Evolutionary conservation across 139 green algal species (phyloP), one percentile per base, ranked within the genome.

Genomic region (Auxenochlorella pyrenoidosa): DNA sequence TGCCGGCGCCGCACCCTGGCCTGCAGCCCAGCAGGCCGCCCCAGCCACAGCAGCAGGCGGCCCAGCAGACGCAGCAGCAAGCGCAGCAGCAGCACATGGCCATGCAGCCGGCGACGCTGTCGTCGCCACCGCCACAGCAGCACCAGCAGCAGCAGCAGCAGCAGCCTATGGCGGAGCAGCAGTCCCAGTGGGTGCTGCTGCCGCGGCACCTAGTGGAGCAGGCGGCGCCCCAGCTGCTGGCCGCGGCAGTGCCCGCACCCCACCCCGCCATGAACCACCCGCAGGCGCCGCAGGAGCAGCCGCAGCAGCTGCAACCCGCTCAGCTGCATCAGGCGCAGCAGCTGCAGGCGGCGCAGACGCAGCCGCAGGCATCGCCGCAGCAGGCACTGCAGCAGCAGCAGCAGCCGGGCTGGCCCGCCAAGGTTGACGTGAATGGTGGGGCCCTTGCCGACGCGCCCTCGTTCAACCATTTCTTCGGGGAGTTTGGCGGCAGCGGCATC

Each of bases 401-500:
- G 66, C 66, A 73, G 66, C 5, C 38, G 19, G 38, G 26, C 63
- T 79, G 73, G 73, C 73, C 41, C 22, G 24, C 12, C 40, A 79
- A 79, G 24, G 40, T 26, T 2, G 68, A 75, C 15, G 68, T 38
- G 34, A 26, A 51, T 4, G 40, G 40, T 5, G 32, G 28, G 10
- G 38, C 22, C 40, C 30, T 81, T n/a, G 30, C 71, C 1, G 63
- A 85, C n/a, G 60, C 43, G 18, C 79, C 51, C 21, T n/a, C 80
- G 22, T 76, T 77, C 40, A 85, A 71, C 63, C 40, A 77, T 28
- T 60, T 34, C 28, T 71, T 65, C 16, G 79, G 63, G 15, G 80
- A 85, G 80, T 59, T 85, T 75, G 80, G 80, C 18, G 80, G 80
- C 30, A 85, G 80, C 63, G 80, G 80, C 80, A 85, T 85, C 63